Evolutionary conservation across 176 grass and related monocot genomes (phyloP), one percentile per base, ranked within the genome.

Genomic region (Bolboschoenus planiculmis): DNA sequence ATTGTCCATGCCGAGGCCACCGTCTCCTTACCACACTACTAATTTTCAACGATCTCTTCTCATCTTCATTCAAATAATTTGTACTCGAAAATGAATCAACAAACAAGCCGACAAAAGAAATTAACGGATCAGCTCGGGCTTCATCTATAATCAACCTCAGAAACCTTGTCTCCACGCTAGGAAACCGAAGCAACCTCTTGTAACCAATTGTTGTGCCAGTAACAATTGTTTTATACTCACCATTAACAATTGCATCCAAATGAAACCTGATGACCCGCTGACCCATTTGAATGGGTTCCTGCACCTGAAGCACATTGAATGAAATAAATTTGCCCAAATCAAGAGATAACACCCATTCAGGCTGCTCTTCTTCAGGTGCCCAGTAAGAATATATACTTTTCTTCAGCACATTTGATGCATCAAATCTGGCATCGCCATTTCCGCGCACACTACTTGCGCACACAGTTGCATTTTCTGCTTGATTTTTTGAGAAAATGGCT

Each of bases 261-360:
- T 93, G 90, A 40, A 98, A 98, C 73, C 85, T 43, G 4, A 93
- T 87, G 9, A 95, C 85, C 54, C 95, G 95, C 80, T 98, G 95
- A 37, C 95, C 95, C 92, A 95, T 85, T 63, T 98, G 90, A 86
- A 98, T 91, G 70, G 95, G 95, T 56, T 98, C 95, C 86, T 98
- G 95, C 56, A 93, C 72, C 75, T 91, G 95, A 30, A 98, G 81
- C 67, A 95, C 57, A 57, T 95, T 95, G 85, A 98, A 98, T 23
- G 89, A 88, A 66, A 77, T 34, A 60, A 79, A 83, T 58, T 24
- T 70, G 15, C 66, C 37, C 7, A 98, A 82, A 79, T 98, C 83
- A 6, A 98, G 80, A 44, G 78, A 71, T 79, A 98, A 84, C 78
- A 85, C 84, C 90, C 92, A 95, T 68, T 83, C 48, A n/a, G 59